Conservation (phyloP, 1,139 yeast genomes). For the Saccharomycopsis crataegensis region DNA sequence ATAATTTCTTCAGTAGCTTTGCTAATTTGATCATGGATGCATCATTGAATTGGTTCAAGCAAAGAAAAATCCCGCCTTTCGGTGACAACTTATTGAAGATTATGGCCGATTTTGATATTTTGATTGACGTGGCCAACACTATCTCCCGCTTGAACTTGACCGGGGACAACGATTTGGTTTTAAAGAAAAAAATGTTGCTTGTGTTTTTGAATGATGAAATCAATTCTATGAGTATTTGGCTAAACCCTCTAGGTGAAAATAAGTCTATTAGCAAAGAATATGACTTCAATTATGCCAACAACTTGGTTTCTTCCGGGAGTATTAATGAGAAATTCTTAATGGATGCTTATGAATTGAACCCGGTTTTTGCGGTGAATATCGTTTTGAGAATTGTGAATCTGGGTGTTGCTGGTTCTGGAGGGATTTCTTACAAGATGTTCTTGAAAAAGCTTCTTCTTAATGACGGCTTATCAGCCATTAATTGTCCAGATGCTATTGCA, state of each 20-base stretch:
- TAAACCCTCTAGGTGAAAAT: conserved; percentile 52
- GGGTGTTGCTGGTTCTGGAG: conserved; percentile 18
- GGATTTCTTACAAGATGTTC: conserved; percentile 35
- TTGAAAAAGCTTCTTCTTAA: conserved; percentile 42
- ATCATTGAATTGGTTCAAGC: conserved; percentile 72
- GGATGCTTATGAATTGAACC: conserved; percentile 61
- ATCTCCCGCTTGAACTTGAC: conserved; percentile 27
- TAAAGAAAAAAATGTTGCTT: conserved; percentile 45
- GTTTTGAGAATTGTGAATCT: conserved; percentile 46
- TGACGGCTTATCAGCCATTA: conserved; percentile 56
- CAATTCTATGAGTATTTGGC: conserved; percentile 68
- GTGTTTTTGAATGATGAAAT: conserved; percentile 74
- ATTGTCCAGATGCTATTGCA: conserved; percentile 58
- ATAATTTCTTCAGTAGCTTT: not conserved
- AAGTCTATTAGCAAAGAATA: not conserved
- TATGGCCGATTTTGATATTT: conserved; percentile 57
- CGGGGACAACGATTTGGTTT: conserved; percentile 28
- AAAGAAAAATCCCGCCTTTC: conserved; percentile 62
- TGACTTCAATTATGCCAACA: not conserved
- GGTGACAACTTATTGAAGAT: conserved; percentile 75
- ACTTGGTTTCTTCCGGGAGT: conserved; percentile 26
- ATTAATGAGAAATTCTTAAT: conserved; percentile 29
- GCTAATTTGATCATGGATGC: conserved; percentile 47
- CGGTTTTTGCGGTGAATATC: conserved; percentile 66
- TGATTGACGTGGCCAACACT: conserved; percentile 43